Base-by-base conservation (phyloP, 176 grass and related monocot species). In the Ananas comosus region DNA sequence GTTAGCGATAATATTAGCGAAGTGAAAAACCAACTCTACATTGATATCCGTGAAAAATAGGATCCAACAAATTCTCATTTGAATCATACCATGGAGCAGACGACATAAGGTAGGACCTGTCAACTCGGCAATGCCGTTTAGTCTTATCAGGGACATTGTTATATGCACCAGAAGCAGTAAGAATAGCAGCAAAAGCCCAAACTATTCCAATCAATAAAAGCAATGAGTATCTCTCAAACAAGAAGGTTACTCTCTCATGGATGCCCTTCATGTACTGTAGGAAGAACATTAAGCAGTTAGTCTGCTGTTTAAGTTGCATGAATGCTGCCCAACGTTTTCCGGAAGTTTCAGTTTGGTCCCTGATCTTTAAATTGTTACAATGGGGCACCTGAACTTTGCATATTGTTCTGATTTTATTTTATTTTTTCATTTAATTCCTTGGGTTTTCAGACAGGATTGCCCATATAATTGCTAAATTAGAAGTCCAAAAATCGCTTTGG, bases 181-280 rank as follows among this genome's bases (percentile, higher is more conserved):
- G 87, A 85, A 99, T 86, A 78, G 90, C 90, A 51, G 95, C 95
- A 64, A 94, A 99, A 77, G 90, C 65, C 95, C 95, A 99, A 66
- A 94, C 80, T 65, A 99, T 76, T 72, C 72, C 81, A 3, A 99
- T 90, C 64, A 84, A 93, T 48, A 93, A 71, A 81, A 99, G 85
- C 63, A 99, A 77, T 47, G 85, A 69, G 71, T 87, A 99, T 83
- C 87, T 90, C 80, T 99, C 95, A 28, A 99, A 83, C 82, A 82
- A 76, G 70, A 78, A 84, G 58, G 66, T 70, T 12, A 65, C 58
- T 54, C 83, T 80, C 16, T 64, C 74, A 74, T 91, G 51, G 19
- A 12, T 13, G 12, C 65, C 56, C 12, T 50, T 74, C 28, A 48
- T 80, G 67, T 92, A 85, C 89, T 92, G 85, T 76, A 81, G 68